phyloP scores from a whole-genome alignment of 2,329 filamentous ascomycete species.

The Geosmithia morbida region DNA sequence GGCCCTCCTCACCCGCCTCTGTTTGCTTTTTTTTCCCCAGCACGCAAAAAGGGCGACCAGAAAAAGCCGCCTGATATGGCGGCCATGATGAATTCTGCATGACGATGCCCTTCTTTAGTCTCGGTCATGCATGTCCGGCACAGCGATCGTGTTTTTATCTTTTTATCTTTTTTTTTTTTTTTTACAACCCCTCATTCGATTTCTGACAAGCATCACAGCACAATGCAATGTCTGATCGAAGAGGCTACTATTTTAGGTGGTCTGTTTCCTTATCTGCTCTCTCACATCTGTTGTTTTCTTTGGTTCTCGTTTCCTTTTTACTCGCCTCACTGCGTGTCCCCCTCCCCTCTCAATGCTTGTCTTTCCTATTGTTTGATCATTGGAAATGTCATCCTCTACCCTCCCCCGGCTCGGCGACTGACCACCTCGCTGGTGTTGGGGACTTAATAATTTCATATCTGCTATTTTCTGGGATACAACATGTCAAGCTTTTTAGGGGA shows the following conservation, averaged over 20 bases:
- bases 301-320: neutral
- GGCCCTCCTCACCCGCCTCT: neutral
- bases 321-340: neutral
- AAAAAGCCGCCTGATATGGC: slow-evolving; percentile 9
- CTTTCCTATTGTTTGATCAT: neutral
- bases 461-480: neutral
- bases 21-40: neutral
- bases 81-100: slow-evolving; percentile 40
- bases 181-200: neutral
- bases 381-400: neutral
- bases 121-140: slow-evolving; percentile 47
- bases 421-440: slow-evolving; percentile 2
- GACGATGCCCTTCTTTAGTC: slow-evolving; percentile 36
- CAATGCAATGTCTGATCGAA: neutral
- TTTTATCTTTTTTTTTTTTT: no score
- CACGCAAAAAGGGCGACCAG: neutral
- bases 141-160: slow-evolving; percentile 37
- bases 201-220: neutral
- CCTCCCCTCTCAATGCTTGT: neutral
- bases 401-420: neutral
- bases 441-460: slow-evolving; percentile 1
- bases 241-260: slow-evolving; percentile 2
- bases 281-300: neutral
- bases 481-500: neutral
- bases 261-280: neutral